These are phyloP conservation scores for Farysia itapuensis DNA, from an alignment of 1,284 basidiomycete genomes.

Conservation along the genomic window DNA sequence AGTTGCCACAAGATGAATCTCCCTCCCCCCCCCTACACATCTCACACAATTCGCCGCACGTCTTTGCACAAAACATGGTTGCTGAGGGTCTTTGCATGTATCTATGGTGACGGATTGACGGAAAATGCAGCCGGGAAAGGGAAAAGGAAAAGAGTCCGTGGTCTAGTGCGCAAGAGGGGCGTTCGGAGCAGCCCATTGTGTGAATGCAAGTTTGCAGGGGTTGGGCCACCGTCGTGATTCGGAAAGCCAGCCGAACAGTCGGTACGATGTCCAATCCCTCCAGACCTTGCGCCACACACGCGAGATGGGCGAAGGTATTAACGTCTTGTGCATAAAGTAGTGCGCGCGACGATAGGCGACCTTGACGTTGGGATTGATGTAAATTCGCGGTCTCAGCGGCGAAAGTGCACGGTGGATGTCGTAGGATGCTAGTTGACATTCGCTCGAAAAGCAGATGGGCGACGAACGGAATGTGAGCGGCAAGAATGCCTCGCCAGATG, in stretches of 20 bases:
- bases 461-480: conserved; percentile 64
- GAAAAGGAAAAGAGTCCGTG: no score
- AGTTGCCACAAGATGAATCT: no score
- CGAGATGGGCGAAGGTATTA: conserved; percentile 34
- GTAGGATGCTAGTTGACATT: conserved; percentile 66
- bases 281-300: conserved; percentile 42
- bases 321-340: conserved; percentile 29
- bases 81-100: no score
- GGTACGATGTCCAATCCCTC: conserved; percentile 34
- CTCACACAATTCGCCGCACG: no score
- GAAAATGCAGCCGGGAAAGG: no score
- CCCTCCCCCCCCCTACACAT: no score
- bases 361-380: conserved; percentile 62
- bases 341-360: conserved; percentile 39
- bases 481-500: conserved; percentile 2
- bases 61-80: no score
- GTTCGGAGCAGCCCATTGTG: neutral
- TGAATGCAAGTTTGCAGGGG: conserved; percentile 1
- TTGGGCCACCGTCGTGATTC: conserved; percentile 25
- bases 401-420: conserved; percentile 65
- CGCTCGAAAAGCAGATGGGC: conserved; percentile 64
- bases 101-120: no score
- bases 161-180: neutral
- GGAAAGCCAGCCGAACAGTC: conserved; percentile 37
- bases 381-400: conserved; percentile 61